These are phyloP conservation scores for Crassisporium funariophilum DNA, from an alignment of 768 basidiomycete species.

Conservation along the genomic window DNA sequence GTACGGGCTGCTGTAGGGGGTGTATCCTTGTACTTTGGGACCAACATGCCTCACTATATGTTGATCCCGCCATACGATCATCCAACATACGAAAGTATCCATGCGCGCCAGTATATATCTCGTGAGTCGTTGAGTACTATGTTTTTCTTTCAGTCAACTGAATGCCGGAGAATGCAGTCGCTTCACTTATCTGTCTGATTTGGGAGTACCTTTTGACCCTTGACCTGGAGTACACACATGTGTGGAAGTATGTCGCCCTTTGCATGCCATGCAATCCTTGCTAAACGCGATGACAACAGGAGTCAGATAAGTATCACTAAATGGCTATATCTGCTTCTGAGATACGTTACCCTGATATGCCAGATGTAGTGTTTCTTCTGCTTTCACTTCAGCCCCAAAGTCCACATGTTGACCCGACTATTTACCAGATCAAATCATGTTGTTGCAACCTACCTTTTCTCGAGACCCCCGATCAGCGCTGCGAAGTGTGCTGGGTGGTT, in stretches of 20 bases:
- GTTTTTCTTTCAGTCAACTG: background rate
- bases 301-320: constrained; percentile 8
- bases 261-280: background rate
- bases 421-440: constrained; percentile 6
- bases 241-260: constrained; percentile 7
- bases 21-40: too few relatives aligned
- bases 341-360: constrained; percentile 5
- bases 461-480: constrained; percentile 2
- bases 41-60: background rate
- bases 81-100: constrained; percentile 7
- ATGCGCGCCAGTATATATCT: constrained; percentile 14
- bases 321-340: constrained; percentile 6
- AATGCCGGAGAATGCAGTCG: background rate
- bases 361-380: constrained; percentile 3
- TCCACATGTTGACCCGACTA: too few relatives aligned
- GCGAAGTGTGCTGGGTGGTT: constrained; percentile 7
- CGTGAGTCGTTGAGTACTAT: constrained; percentile 3
- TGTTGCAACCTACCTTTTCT: constrained; percentile 3
- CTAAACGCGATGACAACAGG: background rate
- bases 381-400: background rate
- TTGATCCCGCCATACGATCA: background rate
- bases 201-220: constrained; percentile 9
- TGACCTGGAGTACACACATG: constrained; percentile 3
- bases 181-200: constrained; percentile 4
- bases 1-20: too few relatives aligned